These are phyloP conservation scores for Cytauxzoon felis DNA, from an alignment of 169 alveolate genomes.

Conservation along the genomic window DNA sequence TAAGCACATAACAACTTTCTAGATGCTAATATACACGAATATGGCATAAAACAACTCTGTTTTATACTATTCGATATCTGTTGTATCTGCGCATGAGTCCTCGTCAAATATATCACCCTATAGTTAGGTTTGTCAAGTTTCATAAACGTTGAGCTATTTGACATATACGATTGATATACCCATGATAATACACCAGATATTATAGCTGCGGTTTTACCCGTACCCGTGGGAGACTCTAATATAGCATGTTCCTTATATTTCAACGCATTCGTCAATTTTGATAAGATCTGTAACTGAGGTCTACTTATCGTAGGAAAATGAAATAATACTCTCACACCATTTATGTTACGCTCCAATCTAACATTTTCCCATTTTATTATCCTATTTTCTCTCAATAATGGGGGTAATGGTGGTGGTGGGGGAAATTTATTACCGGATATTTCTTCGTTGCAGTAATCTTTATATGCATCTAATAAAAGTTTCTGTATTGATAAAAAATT, in stretches of 20 bases:
- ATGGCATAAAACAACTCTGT: constrained; percentile 31
- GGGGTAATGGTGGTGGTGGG: neutral
- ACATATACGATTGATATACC: constrained; percentile 24
- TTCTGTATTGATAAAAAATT: neutral
- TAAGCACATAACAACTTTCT: constrained; percentile 18
- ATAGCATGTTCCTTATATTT: constrained; percentile 78
- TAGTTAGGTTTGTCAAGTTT: neutral
- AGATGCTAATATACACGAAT: constrained; percentile 35
- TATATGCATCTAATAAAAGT: too few relatives aligned
- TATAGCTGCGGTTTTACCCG: constrained; percentile 57
- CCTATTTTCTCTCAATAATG: neutral
- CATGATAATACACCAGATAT: constrained; percentile 45
- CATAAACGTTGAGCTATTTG: neutral
- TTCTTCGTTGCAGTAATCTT: neutral
- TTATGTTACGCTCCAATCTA: constrained; percentile 13
- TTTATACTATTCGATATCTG: constrained; percentile 65
- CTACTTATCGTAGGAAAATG: constrained; percentile 33
- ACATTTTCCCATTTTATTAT: constrained; percentile 25
- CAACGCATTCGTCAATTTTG: constrained; percentile 28
- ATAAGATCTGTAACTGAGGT: constrained; percentile 37
- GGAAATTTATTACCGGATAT: neutral
- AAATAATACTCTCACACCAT: constrained; percentile 35
- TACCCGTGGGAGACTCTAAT: constrained; percentile 93
- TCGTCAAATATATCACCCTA: constrained; percentile 36
- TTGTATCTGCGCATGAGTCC: constrained; percentile 88